Conservation (phyloP, 306 rosid genomes). For the Albizia julibrissin region DNA sequence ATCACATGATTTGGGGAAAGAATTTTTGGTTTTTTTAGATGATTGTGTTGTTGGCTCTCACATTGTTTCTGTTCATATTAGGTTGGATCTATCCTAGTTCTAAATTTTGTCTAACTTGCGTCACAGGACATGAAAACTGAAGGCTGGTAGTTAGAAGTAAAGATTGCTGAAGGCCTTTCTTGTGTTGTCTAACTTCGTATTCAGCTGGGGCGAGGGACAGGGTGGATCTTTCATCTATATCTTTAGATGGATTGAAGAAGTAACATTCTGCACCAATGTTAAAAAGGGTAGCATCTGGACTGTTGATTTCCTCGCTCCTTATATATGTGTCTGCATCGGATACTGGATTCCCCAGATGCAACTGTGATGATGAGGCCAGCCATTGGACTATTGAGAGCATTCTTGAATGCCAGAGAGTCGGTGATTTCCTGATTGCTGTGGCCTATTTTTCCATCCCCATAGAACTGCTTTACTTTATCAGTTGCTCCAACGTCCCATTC, state of each 20-base stretch:
- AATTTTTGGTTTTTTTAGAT: background rate
- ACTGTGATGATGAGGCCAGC: constrained; percentile 92
- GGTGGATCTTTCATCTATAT: constrained; percentile 32
- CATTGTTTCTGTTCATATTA: constrained; percentile 24
- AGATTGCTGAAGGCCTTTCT: constrained; percentile 37
- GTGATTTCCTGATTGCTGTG: constrained; percentile 97
- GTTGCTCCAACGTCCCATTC: constrained; percentile 98
- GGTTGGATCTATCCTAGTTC: constrained; percentile 41
- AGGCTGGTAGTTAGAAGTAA: constrained; percentile 39
- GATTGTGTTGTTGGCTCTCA: constrained; percentile 42
- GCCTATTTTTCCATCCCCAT: constrained; percentile 98
- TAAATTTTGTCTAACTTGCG: constrained; percentile 23
- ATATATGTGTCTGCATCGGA: constrained; percentile 60
- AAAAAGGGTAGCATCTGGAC: constrained; percentile 70
- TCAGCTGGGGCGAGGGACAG: constrained; percentile 27
- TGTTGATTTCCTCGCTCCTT: constrained; percentile 59
- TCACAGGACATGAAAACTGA: constrained; percentile 58
- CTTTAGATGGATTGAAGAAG: constrained; percentile 73
- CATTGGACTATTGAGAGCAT: constrained; percentile 88
- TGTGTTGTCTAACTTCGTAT: constrained; percentile 18
- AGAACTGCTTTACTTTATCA: constrained; percentile 89
- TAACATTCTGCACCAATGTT: constrained; percentile 77
- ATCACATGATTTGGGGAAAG: constrained; percentile 29
- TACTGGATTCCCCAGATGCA: constrained; percentile 74
- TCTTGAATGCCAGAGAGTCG: constrained; percentile 89